These are phyloP conservation scores for Talaromyces atroroseus DNA, from an alignment of 2,329 filamentous ascomycete genomes.

Conservation along the genomic window DNA sequence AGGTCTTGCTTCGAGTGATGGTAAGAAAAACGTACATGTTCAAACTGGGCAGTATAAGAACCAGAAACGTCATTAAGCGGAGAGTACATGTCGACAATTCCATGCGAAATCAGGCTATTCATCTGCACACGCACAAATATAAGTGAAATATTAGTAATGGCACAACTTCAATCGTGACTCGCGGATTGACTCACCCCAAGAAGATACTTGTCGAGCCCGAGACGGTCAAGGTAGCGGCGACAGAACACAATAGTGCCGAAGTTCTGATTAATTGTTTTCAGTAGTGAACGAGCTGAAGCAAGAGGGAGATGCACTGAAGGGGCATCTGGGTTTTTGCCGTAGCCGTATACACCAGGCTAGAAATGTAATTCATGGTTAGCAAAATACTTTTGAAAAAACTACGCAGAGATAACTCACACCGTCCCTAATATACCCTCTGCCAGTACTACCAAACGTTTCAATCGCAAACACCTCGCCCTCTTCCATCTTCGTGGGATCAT, in stretches of 20 bases:
- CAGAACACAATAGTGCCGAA: constrained; percentile 60
- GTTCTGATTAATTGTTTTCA: constrained; percentile 56
- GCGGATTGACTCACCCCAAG: constrained; percentile 44
- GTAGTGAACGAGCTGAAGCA: constrained; percentile 51
- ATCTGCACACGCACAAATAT: constrained; percentile 36
- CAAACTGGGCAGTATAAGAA: constrained; percentile 60
- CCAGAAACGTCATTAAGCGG: constrained; percentile 55
- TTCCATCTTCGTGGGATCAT: constrained; percentile 50
- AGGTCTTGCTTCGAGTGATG: not conserved
- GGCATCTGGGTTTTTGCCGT: constrained; percentile 41
- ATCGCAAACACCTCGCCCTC: constrained; percentile 56
- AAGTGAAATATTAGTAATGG: not conserved
- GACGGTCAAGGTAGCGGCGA: constrained; percentile 57
- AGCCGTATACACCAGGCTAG: constrained; percentile 50
- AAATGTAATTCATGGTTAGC: constrained; percentile 13
- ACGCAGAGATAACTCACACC: constrained; percentile 33
- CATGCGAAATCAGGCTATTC: constrained; percentile 53
- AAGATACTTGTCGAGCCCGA: constrained; percentile 56
- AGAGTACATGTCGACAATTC: constrained; percentile 52
- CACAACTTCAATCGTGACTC: not conserved
- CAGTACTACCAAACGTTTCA: constrained; percentile 55
- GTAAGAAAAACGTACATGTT: constrained; percentile 43
- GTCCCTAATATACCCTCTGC: constrained; percentile 44
- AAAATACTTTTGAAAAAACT: not conserved
- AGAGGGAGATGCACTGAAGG: constrained; percentile 38